phyloP scores from a whole-genome alignment of 345 rosid species.

The Moringa oleifera region DNA sequence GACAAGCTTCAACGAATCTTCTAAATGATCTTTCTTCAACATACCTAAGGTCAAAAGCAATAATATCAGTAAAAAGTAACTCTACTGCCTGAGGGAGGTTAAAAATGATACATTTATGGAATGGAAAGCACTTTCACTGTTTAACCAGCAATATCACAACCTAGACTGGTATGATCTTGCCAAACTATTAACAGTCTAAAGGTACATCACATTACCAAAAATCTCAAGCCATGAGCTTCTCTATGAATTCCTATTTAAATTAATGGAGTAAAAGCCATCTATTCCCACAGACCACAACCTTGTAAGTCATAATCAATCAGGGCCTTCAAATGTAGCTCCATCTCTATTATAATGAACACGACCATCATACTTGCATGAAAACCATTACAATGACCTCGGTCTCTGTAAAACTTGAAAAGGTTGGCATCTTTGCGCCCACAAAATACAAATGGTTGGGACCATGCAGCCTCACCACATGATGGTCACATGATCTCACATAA shows the following conservation, averaged over 20 bases:
- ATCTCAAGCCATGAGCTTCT: neutral
- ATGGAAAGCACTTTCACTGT: no score
- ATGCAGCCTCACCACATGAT: no score
- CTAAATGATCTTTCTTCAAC: constrained; percentile 94
- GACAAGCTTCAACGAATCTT: constrained; percentile 92
- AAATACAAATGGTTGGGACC: no score
- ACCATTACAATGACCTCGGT: neutral
- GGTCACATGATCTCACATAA: no score
- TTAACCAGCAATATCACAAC: no score
- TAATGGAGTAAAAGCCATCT: neutral
- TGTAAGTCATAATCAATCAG: neutral
- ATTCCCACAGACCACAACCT: neutral
- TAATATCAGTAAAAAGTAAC: constrained; percentile 10
- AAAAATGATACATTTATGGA: neutral
- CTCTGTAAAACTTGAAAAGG: neutral
- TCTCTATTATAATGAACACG: neutral
- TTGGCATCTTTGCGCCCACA: neutral
- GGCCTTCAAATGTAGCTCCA: neutral
- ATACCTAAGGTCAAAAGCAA: constrained; percentile 52
- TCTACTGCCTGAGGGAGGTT: neutral
- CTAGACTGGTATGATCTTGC: neutral
- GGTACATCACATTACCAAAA: neutral
- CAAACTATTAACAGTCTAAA: neutral
- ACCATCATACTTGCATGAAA: neutral
- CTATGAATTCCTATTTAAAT: no score